A percentile compares a stretch with the other conserved stretches of the same genome.
phyloP scores from a whole-genome alignment of 106 monocot species.

The Hemerocallis citrina region DNA sequence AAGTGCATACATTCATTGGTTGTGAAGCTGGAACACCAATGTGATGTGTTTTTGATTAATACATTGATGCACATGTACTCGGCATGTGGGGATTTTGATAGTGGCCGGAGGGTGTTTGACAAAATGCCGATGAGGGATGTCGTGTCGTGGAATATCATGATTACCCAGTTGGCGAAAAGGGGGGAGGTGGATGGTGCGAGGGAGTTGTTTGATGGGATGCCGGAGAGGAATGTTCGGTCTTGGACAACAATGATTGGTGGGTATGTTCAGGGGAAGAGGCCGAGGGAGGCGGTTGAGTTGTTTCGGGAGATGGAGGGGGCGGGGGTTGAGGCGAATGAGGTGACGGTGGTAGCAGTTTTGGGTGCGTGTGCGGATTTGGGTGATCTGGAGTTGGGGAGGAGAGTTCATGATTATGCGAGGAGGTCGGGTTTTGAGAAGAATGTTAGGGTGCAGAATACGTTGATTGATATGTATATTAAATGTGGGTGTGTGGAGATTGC shows the following conservation, averaged over 20 bases:
- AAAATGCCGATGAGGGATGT: conserved; percentile 43
- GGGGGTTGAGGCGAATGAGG: conserved; percentile 40
- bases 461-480: conserved; percentile 74
- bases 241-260: conserved; percentile 66
- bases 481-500: conserved; percentile 49
- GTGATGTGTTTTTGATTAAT: conserved; percentile 40
- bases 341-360: conserved; percentile 48
- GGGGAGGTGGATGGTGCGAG: conserved; percentile 38
- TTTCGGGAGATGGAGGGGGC: conserved; percentile 43
- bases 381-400: conserved; percentile 32
- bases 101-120: conserved; percentile 41
- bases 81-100: conserved; percentile 4
- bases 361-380: conserved; percentile 55
- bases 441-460: conserved; percentile 43
- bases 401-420: conserved; percentile 27
- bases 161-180: conserved; percentile 28
- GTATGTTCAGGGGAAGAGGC: conserved; percentile 32
- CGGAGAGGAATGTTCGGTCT: conserved; percentile 37
- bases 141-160: conserved; percentile 57
- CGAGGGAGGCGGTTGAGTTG: conserved; percentile 31
- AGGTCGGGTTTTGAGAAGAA: conserved; percentile 30
- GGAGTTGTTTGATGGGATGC: conserved; percentile 41
- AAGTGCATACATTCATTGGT: conserved; percentile 32
- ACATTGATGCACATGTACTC: conserved; percentile 49
- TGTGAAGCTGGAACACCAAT: conserved; percentile 30